phyloP scores from a whole-genome alignment of 2,329 filamentous ascomycete species.

The Penicillium sp. region DNA sequence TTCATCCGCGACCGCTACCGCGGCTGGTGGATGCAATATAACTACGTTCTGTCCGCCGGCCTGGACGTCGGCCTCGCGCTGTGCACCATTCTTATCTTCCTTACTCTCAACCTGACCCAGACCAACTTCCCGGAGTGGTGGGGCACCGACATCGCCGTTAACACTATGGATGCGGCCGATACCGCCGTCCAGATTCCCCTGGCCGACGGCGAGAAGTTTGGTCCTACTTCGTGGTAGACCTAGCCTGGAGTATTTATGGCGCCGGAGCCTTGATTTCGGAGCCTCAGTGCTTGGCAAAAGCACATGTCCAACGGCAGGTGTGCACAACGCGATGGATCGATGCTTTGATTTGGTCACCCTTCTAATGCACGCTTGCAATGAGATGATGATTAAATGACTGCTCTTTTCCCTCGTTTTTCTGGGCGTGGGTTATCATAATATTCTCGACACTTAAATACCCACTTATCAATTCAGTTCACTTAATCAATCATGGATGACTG shows the following conservation, averaged over 20 bases:
- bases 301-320: neutral
- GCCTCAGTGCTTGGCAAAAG: too few relatives aligned
- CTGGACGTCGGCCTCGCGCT: conserved; percentile 69
- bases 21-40: conserved; percentile 78
- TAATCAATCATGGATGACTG: neutral
- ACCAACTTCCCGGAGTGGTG: conserved; percentile 64
- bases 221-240: conserved; percentile 47
- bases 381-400: conserved; percentile 2
- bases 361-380: conserved; percentile 3
- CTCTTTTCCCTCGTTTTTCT: neutral
- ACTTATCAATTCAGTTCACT: neutral
- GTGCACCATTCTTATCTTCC: conserved; percentile 69
- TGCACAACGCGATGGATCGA: conserved; percentile 1
- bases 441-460: neutral
- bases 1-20: conserved; percentile 65
- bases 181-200: conserved; percentile 61
- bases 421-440: neutral
- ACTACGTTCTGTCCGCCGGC: conserved; percentile 73
- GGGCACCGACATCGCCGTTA: conserved; percentile 62
- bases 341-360: neutral
- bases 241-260: too few relatives aligned
- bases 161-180: conserved; percentile 64
- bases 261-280: too few relatives aligned
- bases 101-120: conserved; percentile 64
- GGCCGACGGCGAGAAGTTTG: conserved; percentile 61